These are phyloP conservation scores for Skeletonema potamos DNA, from an alignment of 108 stramenopile genomes.

Conservation along the genomic window DNA sequence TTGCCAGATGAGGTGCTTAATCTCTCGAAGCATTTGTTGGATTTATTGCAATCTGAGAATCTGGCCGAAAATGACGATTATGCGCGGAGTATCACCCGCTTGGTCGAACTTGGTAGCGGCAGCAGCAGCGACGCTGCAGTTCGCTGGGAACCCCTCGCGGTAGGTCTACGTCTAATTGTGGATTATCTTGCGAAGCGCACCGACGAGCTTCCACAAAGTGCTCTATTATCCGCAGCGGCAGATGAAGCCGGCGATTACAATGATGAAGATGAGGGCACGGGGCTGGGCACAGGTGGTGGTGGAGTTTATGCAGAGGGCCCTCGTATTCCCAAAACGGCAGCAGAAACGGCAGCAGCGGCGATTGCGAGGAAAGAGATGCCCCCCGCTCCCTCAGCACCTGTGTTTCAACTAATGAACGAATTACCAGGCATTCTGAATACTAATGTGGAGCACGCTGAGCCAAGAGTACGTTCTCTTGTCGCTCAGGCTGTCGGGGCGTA, in stretches of 20 bases:
- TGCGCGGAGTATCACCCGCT: slow-evolving; percentile 14
- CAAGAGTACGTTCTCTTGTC: slow-evolving; percentile 79
- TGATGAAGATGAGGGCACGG: slow-evolving; percentile 17
- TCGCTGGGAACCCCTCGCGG: slow-evolving; percentile 86
- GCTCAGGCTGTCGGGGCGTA: slow-evolving; percentile 79
- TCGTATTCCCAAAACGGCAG: slow-evolving; percentile 55
- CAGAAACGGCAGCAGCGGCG: not conserved
- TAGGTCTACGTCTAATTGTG: slow-evolving; percentile 69
- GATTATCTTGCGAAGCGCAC: slow-evolving; percentile 48
- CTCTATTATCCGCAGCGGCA: not conserved
- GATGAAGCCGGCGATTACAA: not conserved
- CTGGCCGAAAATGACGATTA: slow-evolving; percentile 30
- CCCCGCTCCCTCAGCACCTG: slow-evolving; percentile 13
- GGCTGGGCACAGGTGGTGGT: slow-evolving; percentile 16
- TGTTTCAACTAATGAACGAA: slow-evolving; percentile 41
- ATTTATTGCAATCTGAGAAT: slow-evolving; percentile 3
- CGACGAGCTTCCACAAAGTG: slow-evolving; percentile 13
- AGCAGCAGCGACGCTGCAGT: not conserved
- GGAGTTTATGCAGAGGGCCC: slow-evolving; percentile 85
- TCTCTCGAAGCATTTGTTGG: slow-evolving; percentile 37
- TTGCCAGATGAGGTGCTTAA: slow-evolving; percentile 57
- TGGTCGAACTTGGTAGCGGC: slow-evolving; percentile 11
- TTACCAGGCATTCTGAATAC: slow-evolving; percentile 51
- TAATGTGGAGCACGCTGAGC: slow-evolving; percentile 80
- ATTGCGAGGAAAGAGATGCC: not conserved